phyloP scores from a whole-genome alignment of 2,329 filamentous ascomycete species.

The Clonostachys rhizophaga region DNA sequence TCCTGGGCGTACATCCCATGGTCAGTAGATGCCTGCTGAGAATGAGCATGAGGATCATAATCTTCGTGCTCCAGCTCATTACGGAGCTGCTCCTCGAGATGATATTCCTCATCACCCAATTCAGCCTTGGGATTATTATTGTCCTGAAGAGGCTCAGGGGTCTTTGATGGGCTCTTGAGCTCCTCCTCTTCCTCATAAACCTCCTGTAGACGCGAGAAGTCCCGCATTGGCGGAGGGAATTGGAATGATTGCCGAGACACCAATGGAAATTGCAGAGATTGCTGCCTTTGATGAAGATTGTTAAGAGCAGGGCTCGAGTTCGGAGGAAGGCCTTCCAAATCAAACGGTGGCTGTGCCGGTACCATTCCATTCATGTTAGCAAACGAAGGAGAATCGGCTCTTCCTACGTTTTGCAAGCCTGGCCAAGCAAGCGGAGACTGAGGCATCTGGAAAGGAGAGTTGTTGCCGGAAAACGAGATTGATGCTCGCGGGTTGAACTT shows the following conservation, averaged over 20 bases:
- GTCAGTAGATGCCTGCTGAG: slow-evolving; percentile 10
- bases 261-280: slow-evolving; percentile 54
- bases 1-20: slow-evolving; percentile 22
- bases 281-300: slow-evolving; percentile 47
- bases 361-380: slow-evolving; percentile 47
- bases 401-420: slow-evolving; percentile 46
- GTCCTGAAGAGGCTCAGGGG: slow-evolving; percentile 46
- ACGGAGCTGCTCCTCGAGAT: slow-evolving; percentile 74
- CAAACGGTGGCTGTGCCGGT: slow-evolving; percentile 62
- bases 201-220: slow-evolving; percentile 63
- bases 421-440: slow-evolving; percentile 56
- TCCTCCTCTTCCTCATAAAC: slow-evolving; percentile 73
- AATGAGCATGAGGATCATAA: slow-evolving; percentile 50
- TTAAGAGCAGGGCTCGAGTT: slow-evolving; percentile 33
- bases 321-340: slow-evolving; percentile 41
- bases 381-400: slow-evolving; percentile 61
- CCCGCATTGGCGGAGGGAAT: slow-evolving; percentile 46
- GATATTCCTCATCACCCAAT: slow-evolving; percentile 81
- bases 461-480: slow-evolving; percentile 58
- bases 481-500: slow-evolving; percentile 70
- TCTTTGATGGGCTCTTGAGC: slow-evolving; percentile 48
- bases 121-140: slow-evolving; percentile 55
- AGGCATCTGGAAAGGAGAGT: slow-evolving; percentile 64
- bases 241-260: slow-evolving; percentile 52
- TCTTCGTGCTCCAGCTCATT: slow-evolving; percentile 76